Base-by-base conservation (phyloP, 345 rosid species). In the Sapria himalayana region DNA sequence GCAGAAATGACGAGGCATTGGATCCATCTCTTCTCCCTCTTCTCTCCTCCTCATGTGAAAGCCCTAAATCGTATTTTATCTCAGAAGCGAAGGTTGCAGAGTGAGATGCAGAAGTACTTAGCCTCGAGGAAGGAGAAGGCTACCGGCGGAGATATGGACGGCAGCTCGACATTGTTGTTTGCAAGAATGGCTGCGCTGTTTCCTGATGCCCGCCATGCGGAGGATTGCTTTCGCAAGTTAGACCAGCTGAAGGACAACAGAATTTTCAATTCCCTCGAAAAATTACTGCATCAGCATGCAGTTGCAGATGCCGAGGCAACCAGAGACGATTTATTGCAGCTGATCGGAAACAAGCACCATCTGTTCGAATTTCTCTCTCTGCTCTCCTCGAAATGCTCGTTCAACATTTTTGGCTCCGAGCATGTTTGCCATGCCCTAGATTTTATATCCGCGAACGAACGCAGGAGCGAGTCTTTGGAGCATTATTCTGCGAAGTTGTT, bases 21-120 rank as follows among this genome's bases (percentile, higher is more conserved):
- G 97, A 61, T 81, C 49, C 74, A 68, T 51, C 60, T 78, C 46
- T 72, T 66, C 60, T 66, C 80, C 59, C 71, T 72, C 52, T 71
- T 76, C 60, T 58, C 72, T 41, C 63, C 79, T 52, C 56, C 59
- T 33, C 93, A 78, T 46, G 32, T 67, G 53, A 81, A 76, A 69
- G 89, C 75, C 27, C 44, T 78, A 43, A 62, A 48, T 67, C 61
- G 66, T 29, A 58, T 78, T 55, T 66, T 86, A 66, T 74, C 55
- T 55, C 89, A 72, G 61, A 81, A 78, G 56, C 58, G 56, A 48
- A 86, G 97, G 80, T 64, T 86, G 60, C 85, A 77, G 60, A 52
- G 53, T 32, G 89, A 81, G 52, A 56, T 86, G 75, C 73, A 47
- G 52, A 58, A 41, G 41, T 86, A 61, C 66, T 73, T 86, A 58